Base-by-base conservation (phyloP, 2,329 filamentous ascomycete species). In the Penicillium corylophilum region DNA sequence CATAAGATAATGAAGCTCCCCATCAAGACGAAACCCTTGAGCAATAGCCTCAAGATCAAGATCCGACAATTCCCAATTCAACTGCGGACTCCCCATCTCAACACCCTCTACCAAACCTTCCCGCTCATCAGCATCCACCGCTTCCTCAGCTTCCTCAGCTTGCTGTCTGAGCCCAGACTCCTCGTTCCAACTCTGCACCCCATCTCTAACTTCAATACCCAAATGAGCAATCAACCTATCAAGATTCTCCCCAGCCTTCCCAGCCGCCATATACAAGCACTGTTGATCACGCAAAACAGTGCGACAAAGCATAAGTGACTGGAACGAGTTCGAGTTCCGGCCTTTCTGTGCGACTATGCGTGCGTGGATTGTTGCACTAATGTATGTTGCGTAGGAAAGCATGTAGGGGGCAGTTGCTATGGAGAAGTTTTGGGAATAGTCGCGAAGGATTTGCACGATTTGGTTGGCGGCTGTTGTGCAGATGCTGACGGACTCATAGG, bases 321-420 rank as follows among this genome's bases (percentile, higher is more conserved):
- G 58, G 20, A 62, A 70, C 44, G 41, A 74, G 61, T 59, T 59
- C 10, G 59, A 61, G 1, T 44, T 57, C 23, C 51, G 56, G 9
- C 53, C 54, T 33, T 54, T 60, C 24, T 64, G 63, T 4, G 70
- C 69, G 8, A 79, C 78, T 20, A 79, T 77, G 1, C 79, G 76
- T 0, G 74, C 76, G 48, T 80, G 77, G 10, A 82, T 80, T 0
- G 79, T 82, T 0, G 78, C 79, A 15, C 74, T 74, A 3, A 82
- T 79, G 49, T 82, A 83, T 0, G 78, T 81, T 0, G 81, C 79
- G 56, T 83, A 83, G 0, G 78, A 79, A 2, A 83, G 75, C 12
- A 77, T 62, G 56, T 75, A 77, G 1, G 74, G 74, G 0, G 73
- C 74, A 1, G 70, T 68, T 0, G 69, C 69, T 3, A 77, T 63